These are phyloP conservation scores for Fusarium sp. DNA, from an alignment of 2,329 filamentous ascomycete species.

Conservation along the genomic window DNA sequence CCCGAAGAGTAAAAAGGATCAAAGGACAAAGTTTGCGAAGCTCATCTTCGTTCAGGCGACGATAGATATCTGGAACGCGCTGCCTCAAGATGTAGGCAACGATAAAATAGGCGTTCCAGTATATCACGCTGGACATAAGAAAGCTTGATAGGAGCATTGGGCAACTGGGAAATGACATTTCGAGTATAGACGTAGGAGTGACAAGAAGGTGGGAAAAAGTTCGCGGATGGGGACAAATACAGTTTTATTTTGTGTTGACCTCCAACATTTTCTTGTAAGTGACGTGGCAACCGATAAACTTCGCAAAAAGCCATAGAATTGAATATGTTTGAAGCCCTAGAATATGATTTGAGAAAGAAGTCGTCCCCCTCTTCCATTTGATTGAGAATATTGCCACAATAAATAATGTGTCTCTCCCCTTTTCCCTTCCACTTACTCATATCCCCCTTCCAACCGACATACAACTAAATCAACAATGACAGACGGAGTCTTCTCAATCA, in stretches of 20 bases:
- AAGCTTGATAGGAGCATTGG: slow-evolving; percentile 34
- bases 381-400: not conserved
- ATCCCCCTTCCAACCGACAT: not conserved
- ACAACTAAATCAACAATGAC: not conserved
- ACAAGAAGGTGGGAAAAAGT: not conserved
- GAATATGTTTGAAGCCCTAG: not conserved
- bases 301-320: not conserved
- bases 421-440: not conserved
- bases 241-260: not conserved
- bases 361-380: not conserved
- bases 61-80: slow-evolving; percentile 22
- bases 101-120: slow-evolving; percentile 36
- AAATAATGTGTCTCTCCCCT: not conserved
- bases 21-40: slow-evolving; percentile 30
- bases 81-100: slow-evolving; percentile 24
- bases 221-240: not conserved
- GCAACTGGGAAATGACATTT: slow-evolving; percentile 26
- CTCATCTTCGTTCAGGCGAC: slow-evolving; percentile 27
- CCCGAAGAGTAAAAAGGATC: slow-evolving; percentile 33
- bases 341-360: not conserved
- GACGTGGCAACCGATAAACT: slow-evolving; percentile 1
- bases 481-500: not conserved
- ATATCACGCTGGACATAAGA: slow-evolving; percentile 30
- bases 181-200: not conserved
- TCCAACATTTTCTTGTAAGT: not conserved